Evolutionary conservation across 2,329 filamentous ascomycete species (phyloP).

Genomic region (Thielaviopsis euricoi): DNA sequence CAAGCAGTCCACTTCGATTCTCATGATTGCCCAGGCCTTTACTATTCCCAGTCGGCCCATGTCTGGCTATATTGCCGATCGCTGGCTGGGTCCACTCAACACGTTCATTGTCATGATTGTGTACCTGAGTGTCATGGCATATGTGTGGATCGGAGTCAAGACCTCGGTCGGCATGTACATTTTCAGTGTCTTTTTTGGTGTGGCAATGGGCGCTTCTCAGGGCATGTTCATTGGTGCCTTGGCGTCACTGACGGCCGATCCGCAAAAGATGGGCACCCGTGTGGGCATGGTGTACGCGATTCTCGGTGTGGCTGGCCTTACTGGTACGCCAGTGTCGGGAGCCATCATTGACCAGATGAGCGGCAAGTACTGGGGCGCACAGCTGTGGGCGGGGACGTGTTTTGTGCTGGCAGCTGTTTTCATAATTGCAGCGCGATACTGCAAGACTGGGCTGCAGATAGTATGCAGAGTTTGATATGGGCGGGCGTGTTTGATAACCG

Average conservation of each 20-base stretch:
- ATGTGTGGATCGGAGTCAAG: constrained; percentile 38
- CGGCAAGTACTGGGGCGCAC: constrained; percentile 26
- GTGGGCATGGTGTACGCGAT: constrained; percentile 30
- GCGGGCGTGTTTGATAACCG: neutral
- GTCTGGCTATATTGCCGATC: constrained; percentile 36
- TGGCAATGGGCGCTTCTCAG: constrained; percentile 27
- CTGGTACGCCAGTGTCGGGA: constrained; percentile 28
- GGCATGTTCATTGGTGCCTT: constrained; percentile 25
- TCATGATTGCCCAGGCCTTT: constrained; percentile 40
- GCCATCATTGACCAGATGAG: constrained; percentile 26
- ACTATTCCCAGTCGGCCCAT: constrained; percentile 38
- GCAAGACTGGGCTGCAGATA: constrained; percentile 21
- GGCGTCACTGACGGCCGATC: constrained; percentile 26
- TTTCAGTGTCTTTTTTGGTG: constrained; percentile 28
- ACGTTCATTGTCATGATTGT: constrained; percentile 32
- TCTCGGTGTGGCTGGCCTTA: constrained; percentile 25
- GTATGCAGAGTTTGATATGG: constrained; percentile 18
- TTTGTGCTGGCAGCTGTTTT: constrained; percentile 20
- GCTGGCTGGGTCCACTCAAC: constrained; percentile 35
- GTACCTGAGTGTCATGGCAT: constrained; percentile 30
- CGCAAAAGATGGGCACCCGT: constrained; percentile 27
- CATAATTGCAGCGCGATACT: constrained; percentile 19
- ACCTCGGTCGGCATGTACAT: constrained; percentile 23
- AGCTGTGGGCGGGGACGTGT: constrained; percentile 30
- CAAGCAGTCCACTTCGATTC: constrained; percentile 32